Evolutionary conservation across 495 filamentous ascomycete species (phyloP).

Genomic region (Cenococcum geophilum): DNA sequence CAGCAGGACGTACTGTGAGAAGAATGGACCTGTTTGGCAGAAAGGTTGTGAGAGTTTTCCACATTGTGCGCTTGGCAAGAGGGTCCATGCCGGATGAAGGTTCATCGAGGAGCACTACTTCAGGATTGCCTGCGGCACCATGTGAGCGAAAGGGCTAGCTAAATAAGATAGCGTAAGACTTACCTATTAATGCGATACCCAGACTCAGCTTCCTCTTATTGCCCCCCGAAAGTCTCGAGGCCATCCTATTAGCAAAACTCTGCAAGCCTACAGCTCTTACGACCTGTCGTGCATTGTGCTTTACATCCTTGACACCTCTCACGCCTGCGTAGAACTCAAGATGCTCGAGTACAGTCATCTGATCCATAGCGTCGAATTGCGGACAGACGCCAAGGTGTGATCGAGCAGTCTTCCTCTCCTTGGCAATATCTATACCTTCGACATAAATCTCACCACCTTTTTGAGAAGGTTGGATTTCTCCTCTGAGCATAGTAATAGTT

Average conservation of each 20-base stretch:
- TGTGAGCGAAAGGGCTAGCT: background rate
- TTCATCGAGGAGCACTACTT: conserved; percentile 61
- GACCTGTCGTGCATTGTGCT: conserved; percentile 47
- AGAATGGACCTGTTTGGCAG: conserved; percentile 27
- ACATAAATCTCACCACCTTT: conserved; percentile 17
- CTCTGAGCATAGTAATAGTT: conserved; percentile 26
- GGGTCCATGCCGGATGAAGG: conserved; percentile 62
- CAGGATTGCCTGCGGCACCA: conserved; percentile 66
- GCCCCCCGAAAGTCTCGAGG: conserved; percentile 60
- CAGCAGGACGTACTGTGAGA: conserved; percentile 23
- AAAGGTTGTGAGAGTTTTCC: conserved; percentile 40
- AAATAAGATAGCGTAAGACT: conserved; percentile 46
- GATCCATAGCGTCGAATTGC: conserved; percentile 48
- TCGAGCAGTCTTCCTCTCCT: conserved; percentile 16
- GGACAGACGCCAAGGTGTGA: conserved; percentile 31
- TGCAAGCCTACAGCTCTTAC: conserved; percentile 40
- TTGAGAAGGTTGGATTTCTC: conserved; percentile 24
- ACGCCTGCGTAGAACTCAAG: conserved; percentile 62
- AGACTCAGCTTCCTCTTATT: conserved; percentile 66
- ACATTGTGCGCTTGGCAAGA: conserved; percentile 68
- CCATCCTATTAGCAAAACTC: conserved; percentile 50
- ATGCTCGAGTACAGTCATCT: conserved; percentile 63
- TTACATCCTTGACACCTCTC: conserved; percentile 52
- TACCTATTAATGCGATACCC: conserved; percentile 66
- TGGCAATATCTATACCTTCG: conserved; percentile 8